Percentiles rank a stretch among this genome's conserved stretches.
Conservation (phyloP, 2,329 filamentous ascomycete species). For the Madurella fahalii region DNA sequence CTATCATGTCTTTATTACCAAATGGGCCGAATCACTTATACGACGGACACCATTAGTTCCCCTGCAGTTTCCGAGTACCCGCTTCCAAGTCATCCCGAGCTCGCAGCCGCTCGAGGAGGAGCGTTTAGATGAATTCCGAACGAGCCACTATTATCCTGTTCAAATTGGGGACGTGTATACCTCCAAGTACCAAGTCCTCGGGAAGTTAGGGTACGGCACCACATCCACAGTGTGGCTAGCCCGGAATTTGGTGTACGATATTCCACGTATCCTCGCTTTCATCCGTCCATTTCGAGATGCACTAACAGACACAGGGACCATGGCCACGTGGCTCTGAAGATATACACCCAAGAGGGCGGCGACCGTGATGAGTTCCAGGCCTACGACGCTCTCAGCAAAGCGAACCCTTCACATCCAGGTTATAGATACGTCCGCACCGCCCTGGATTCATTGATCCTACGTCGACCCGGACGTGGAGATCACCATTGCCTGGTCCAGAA, state of each 20-base stretch:
- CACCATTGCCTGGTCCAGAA: constrained; percentile 36
- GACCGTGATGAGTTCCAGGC: constrained; percentile 20
- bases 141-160: not conserved
- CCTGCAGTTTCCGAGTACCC: not conserved
- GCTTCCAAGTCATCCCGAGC: not conserved
- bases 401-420: constrained; percentile 28
- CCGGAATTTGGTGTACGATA: not conserved
- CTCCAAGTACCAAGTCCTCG: constrained; percentile 3
- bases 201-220: constrained; percentile 3
- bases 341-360: constrained; percentile 17
- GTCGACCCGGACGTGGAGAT: constrained; percentile 26
- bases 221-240: constrained; percentile 10
- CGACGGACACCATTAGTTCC: not conserved
- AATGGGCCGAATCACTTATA: too few relatives aligned
- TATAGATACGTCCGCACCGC: constrained; percentile 30
- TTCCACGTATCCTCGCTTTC: too few relatives aligned
- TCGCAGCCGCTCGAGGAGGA: not conserved
- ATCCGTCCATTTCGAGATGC: too few relatives aligned
- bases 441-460: constrained; percentile 31
- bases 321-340: constrained; percentile 19
- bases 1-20: too few relatives aligned
- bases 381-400: constrained; percentile 19
- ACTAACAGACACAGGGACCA: not conserved
- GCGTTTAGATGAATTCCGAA: not conserved
- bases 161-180: not conserved